Percentiles rank a stretch among this genome's conserved stretches.
phyloP scores from a whole-genome alignment of 2,329 filamentous ascomycete species.

The Ophiosphaerella herpotricha region DNA sequence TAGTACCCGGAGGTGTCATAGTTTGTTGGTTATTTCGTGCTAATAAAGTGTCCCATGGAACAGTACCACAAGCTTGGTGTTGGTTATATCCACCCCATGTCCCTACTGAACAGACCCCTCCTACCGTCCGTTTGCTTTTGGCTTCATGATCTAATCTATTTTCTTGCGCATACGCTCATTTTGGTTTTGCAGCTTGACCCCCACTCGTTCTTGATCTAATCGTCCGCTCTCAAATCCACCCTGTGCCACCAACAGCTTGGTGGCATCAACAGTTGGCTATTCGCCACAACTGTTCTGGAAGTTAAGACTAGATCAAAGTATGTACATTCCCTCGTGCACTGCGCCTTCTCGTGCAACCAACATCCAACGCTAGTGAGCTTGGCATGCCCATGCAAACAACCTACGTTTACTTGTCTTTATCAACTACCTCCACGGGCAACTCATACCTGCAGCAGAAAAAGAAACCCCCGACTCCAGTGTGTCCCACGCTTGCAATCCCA shows the following conservation, averaged over 20 bases:
- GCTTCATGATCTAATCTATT: neutral
- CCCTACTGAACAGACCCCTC: neutral
- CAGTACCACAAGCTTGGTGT: constrained; percentile 21
- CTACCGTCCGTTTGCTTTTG: neutral
- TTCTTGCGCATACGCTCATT: neutral
- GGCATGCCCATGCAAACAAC: constrained; percentile 29
- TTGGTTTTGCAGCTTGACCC: neutral
- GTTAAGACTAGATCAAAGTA: constrained; percentile 7
- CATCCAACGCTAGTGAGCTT: constrained; percentile 28
- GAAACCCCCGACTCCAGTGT: constrained; percentile 4
- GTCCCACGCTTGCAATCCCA: constrained; percentile 15
- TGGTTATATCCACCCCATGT: constrained; percentile 5
- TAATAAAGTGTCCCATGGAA: constrained; percentile 20
- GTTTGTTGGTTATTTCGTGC: constrained; percentile 5
- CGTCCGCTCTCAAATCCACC: neutral
- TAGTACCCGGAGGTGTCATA: constrained; percentile 19
- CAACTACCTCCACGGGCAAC: constrained; percentile 12
- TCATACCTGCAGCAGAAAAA: constrained; percentile 18
- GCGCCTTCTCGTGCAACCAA: constrained; percentile 25
- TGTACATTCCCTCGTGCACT: constrained; percentile 21
- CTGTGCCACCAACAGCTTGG: neutral
- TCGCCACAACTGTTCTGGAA: neutral
- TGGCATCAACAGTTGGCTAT: neutral
- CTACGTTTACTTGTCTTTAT: constrained; percentile 7
- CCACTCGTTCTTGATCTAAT: neutral